Conservation (phyloP, 2,329 filamentous ascomycete species). For the Fusarium avenaceum region DNA sequence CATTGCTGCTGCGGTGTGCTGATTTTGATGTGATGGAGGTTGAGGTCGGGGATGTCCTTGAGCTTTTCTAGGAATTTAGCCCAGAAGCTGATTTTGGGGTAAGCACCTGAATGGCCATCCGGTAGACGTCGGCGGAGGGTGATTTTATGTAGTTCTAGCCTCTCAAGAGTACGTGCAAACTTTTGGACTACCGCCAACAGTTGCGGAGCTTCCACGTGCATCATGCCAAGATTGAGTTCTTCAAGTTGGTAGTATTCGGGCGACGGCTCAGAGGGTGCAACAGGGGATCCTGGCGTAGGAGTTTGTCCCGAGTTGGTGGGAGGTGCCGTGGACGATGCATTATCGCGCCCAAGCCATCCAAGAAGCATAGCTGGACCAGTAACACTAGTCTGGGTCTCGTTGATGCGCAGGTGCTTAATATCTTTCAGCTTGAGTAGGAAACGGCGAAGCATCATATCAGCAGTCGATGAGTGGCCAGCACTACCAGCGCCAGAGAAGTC, state of each 20-base stretch:
- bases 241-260: conserved; percentile 54
- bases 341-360: conserved; percentile 54
- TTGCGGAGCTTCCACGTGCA: conserved; percentile 47
- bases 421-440: conserved; percentile 53
- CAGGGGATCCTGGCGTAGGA: not conserved
- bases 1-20: conserved; percentile 50
- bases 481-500: conserved; percentile 11
- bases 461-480: conserved; percentile 7
- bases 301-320: not conserved
- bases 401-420: conserved; percentile 67
- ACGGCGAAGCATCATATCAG: conserved; percentile 38
- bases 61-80: conserved; percentile 55
- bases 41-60: conserved; percentile 49
- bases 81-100: conserved; percentile 56
- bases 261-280: conserved; percentile 26
- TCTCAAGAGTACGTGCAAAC: conserved; percentile 59
- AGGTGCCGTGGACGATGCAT: not conserved
- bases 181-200: conserved; percentile 57
- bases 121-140: conserved; percentile 44
- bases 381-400: conserved; percentile 47
- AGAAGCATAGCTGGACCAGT: conserved; percentile 52
- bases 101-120: not conserved
- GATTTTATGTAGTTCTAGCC: conserved; percentile 62
- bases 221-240: conserved; percentile 61
- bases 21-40: conserved; percentile 53